Conservation (phyloP, 257 asterid species). For the Solanum raphanifolium region DNA sequence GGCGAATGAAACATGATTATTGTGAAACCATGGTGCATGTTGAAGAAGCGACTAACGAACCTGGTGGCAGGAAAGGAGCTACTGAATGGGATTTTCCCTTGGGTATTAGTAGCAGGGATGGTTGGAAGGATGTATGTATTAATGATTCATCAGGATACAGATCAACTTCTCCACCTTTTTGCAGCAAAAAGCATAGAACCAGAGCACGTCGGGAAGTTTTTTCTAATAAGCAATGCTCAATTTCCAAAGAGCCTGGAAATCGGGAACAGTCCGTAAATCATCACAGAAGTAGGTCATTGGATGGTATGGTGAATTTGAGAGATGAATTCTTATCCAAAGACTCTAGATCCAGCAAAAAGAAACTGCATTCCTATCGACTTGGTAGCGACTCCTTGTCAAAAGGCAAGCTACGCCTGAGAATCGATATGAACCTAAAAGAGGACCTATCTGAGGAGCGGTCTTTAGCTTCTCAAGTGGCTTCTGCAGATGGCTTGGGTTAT, state of each 20-base stretch:
- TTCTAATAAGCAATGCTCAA: constrained; percentile 14
- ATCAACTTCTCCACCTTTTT: constrained; percentile 43
- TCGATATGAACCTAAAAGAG: constrained; percentile 24
- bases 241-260: constrained; percentile 17
- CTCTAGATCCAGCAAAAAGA: constrained; percentile 29
- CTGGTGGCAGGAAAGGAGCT: constrained; percentile 20
- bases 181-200: constrained; percentile 32
- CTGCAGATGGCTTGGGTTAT: constrained; percentile 6
- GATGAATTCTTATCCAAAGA: constrained; percentile 25
- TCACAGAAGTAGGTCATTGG: constrained; percentile 31
- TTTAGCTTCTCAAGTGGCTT: constrained; percentile 9
- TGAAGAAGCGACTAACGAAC: constrained; percentile 11
- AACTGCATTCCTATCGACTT: constrained; percentile 22
- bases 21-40: constrained; percentile 22
- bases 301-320: constrained; percentile 23
- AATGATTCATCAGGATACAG: constrained; percentile 42
- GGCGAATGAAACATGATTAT: constrained; percentile 14
- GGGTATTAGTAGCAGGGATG: constrained; percentile 79
- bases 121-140: constrained; percentile 50
- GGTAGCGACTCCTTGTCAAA: constrained; percentile 29
- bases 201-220: constrained; percentile 21
- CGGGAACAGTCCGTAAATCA: neutral
- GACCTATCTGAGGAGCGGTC: constrained; percentile 22
- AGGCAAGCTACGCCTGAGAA: constrained; percentile 19
- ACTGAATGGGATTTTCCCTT: constrained; percentile 23